phyloP scores from a whole-genome alignment of 1,284 basidiomycete genomes.

The Lentinula novae-zelandiae region DNA sequence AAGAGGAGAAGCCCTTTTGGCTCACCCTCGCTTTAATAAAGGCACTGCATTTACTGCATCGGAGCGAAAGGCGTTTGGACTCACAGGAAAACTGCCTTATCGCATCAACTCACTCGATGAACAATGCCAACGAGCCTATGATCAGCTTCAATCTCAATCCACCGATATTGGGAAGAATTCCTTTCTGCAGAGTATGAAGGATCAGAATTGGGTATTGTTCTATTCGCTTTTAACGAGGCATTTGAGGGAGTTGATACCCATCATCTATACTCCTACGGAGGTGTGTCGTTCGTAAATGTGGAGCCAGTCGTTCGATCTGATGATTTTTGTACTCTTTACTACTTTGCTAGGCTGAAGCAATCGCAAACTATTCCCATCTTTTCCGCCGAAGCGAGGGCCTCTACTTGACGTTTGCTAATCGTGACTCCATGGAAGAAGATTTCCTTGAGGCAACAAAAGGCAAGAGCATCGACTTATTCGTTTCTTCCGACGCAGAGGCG shows the following conservation, averaged over 20 bases:
- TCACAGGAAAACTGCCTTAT: constrained; percentile 76
- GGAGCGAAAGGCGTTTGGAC: constrained; percentile 68
- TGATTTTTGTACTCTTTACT: not conserved
- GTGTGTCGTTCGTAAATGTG: constrained; percentile 25
- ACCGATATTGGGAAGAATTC: constrained; percentile 62
- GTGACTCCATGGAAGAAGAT: constrained; percentile 72
- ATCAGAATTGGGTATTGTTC: constrained; percentile 76
- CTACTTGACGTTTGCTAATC: constrained; percentile 61
- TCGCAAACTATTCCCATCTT: constrained; percentile 76
- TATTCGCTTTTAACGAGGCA: constrained; percentile 61
- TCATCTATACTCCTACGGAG: constrained; percentile 74
- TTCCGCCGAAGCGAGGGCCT: constrained; percentile 73
- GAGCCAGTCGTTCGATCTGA: not conserved
- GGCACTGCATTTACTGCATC: constrained; percentile 67
- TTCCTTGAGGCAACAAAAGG: constrained; percentile 64
- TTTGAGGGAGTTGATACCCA: constrained; percentile 70
- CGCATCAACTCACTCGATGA: constrained; percentile 74
- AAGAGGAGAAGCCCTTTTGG: constrained; percentile 58
- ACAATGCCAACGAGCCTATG: constrained; percentile 69
- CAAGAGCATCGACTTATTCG: constrained; percentile 67
- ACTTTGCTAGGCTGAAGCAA: constrained; percentile 61
- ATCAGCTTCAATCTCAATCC: constrained; percentile 51
- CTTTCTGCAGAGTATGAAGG: constrained; percentile 68
- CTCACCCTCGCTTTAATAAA: constrained; percentile 65
- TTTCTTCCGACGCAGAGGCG: constrained; percentile 81